These are phyloP conservation scores for Blastobotrys ciferrii DNA, from an alignment of 1,139 yeast species.

Conservation along the genomic window DNA sequence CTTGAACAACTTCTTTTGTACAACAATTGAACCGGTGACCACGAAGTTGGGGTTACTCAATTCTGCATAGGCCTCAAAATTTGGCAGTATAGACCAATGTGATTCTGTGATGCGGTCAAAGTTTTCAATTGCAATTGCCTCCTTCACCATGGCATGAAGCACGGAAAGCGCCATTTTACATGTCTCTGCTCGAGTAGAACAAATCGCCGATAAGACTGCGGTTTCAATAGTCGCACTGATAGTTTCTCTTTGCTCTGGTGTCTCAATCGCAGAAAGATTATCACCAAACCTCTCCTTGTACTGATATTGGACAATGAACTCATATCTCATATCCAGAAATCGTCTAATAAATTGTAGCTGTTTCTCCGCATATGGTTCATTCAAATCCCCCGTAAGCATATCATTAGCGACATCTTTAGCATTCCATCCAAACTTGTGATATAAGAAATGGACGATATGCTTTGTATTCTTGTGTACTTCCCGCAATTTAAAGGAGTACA, in stretches of 20 bases:
- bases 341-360: conserved; percentile 22
- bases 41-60: conserved; percentile 59
- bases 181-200: conserved; percentile 58
- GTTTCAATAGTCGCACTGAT: conserved; percentile 44
- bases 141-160: conserved; percentile 48
- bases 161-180: conserved; percentile 53
- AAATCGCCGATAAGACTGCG: conserved; percentile 48
- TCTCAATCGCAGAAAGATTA: conserved; percentile 27
- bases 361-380: conserved; percentile 16
- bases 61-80: conserved; percentile 42
- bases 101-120: conserved; percentile 25
- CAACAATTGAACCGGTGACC: conserved; percentile 73
- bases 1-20: conserved; percentile 64
- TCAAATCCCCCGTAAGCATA: conserved; percentile 10
- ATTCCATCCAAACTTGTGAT: conserved; percentile 14
- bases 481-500: conserved; percentile 12
- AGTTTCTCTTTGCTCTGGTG: conserved; percentile 30
- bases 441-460: conserved; percentile 15
- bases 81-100: conserved; percentile 35
- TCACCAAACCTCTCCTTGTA: conserved; percentile 28
- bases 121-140: conserved; percentile 34
- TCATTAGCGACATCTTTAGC: conserved; percentile 15
- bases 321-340: conserved; percentile 25
- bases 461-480: conserved; percentile 9
- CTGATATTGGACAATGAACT: conserved; percentile 29